Conservation (phyloP, 257 asterid species). For the Solanum phureja region DNA sequence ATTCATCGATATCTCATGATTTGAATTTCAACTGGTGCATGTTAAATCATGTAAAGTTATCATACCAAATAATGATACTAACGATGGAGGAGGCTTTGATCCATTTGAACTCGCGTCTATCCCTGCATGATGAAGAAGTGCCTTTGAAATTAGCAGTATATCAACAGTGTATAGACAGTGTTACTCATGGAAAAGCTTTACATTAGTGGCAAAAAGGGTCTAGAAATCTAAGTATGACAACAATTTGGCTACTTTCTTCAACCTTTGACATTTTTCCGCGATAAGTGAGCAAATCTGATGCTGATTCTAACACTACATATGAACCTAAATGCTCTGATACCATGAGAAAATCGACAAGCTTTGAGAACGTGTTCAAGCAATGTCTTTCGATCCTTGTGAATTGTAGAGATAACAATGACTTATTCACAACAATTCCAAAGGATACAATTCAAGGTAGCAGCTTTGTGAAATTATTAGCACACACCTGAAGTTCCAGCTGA, state of each 20-base stretch:
- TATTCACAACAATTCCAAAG: neutral
- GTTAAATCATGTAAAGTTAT: neutral
- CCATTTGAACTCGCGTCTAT: constrained; percentile 38
- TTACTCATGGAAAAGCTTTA: neutral
- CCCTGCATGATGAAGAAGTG: constrained; percentile 28
- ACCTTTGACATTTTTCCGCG: neutral
- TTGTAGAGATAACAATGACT: neutral
- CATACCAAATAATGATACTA: constrained; percentile 67
- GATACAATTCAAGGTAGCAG: neutral
- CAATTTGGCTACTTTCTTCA: neutral
- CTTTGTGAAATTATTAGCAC: neutral
- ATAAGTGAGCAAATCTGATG: neutral
- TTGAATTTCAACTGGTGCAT: neutral
- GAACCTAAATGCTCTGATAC: neutral
- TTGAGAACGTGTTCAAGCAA: neutral
- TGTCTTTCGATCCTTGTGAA: neutral
- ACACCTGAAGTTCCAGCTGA: constrained; percentile 80
- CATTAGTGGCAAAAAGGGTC: neutral
- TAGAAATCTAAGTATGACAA: neutral
- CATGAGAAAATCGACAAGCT: neutral
- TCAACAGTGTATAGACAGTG: neutral
- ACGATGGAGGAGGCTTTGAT: constrained; percentile 60
- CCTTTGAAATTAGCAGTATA: neutral
- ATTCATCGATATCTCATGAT: neutral
- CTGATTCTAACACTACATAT: neutral